Percentiles rank a stretch among this genome's conserved stretches.
Evolutionary conservation across 768 basidiomycete species (phyloP).

Genomic region (Megacollybia marginata): DNA sequence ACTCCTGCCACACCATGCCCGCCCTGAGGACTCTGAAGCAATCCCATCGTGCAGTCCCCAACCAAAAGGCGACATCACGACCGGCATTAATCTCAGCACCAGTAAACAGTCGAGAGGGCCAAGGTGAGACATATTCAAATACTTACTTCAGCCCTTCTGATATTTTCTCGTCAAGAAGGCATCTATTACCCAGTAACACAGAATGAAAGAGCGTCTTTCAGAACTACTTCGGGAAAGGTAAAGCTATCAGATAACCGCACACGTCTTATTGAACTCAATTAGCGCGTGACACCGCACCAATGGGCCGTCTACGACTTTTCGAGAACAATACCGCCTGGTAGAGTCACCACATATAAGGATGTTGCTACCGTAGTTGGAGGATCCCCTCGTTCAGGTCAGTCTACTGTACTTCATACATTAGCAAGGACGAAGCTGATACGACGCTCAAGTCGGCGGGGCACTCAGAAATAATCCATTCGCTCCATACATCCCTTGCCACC

Average conservation of each 20-base stretch:
- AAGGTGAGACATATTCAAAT: no score
- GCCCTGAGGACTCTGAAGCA: no score
- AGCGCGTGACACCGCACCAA: conserved; percentile 45
- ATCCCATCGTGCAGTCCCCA: no score
- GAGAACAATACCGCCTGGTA: conserved; percentile 39
- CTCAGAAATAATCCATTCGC: conserved; percentile 60
- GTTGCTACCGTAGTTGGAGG: conserved; percentile 45
- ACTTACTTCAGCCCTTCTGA: no score
- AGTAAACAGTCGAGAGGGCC: no score
- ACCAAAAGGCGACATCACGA: no score
- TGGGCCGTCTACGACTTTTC: conserved; percentile 58
- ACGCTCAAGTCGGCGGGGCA: conserved; percentile 49
- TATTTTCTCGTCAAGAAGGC: no score
- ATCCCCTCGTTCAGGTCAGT: conserved; percentile 57
- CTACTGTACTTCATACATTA: background rate
- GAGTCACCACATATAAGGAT: conserved; percentile 51
- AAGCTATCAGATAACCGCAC: background rate
- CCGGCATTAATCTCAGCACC: no score
- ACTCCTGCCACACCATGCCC: no score
- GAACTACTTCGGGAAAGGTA: conserved; percentile 21
- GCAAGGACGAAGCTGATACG: background rate
- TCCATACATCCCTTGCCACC: conserved; percentile 63
- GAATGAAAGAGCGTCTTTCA: conserved; percentile 13
- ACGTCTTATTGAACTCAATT: background rate
- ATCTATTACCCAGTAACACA: conserved; percentile 8